A percentile compares a stretch with the other conserved stretches of the same genome.
Conservation (phyloP, 495 filamentous ascomycete species). For the Parmelia sp. region DNA sequence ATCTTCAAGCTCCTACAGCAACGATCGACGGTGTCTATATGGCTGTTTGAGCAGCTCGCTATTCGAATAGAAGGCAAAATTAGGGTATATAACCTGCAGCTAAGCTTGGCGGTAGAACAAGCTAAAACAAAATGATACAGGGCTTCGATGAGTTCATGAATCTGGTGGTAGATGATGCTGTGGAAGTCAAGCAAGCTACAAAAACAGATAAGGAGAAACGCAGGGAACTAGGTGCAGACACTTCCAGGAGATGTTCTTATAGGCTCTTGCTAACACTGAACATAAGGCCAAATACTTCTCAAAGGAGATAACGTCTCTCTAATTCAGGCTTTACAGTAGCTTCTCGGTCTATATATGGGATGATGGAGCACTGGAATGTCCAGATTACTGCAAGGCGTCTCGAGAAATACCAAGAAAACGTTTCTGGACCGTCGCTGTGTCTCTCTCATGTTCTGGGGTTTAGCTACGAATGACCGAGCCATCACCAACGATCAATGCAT, state of each 20-base stretch:
- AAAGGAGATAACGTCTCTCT: constrained; percentile 97
- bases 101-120: not conserved
- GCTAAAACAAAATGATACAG: constrained; percentile 38
- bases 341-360: constrained; percentile 14
- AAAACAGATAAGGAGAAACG: constrained; percentile 77
- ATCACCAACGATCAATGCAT: constrained; percentile 61
- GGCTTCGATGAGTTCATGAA: constrained; percentile 99
- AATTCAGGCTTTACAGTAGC: constrained; percentile 69
- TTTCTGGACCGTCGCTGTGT: not conserved
- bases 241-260: not conserved
- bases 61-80: constrained; percentile 95
- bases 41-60: constrained; percentile 91
- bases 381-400: not conserved
- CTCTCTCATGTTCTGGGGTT: not conserved
- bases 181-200: constrained; percentile 80
- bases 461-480: constrained; percentile 32
- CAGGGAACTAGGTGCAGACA: constrained; percentile 65
- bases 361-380: not conserved
- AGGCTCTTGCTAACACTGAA: constrained; percentile 27
- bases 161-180: constrained; percentile 88
- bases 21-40: constrained; percentile 81
- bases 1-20: constrained; percentile 95
- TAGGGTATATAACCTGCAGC: constrained; percentile 50
- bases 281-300: constrained; percentile 82
- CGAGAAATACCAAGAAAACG: not conserved